Evolutionary conservation across 1,284 basidiomycete genomes (phyloP).

Genomic region (Ceratobasidium sp.): DNA sequence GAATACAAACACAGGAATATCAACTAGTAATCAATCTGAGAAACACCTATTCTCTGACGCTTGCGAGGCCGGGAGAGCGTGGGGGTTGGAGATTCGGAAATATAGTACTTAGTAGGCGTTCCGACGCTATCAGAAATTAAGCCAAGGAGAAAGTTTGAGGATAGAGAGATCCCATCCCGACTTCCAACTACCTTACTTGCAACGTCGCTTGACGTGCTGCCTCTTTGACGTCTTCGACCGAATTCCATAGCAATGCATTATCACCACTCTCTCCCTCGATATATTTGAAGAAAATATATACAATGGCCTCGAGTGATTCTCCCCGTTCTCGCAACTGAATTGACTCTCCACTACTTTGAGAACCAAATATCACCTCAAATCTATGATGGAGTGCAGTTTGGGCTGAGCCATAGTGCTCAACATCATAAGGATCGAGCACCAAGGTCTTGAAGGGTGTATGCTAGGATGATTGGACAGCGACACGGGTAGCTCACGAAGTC

Average conservation of each 20-base stretch:
- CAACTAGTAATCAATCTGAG: too few relatives aligned
- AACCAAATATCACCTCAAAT: slow-evolving; percentile 10
- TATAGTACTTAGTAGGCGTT: too few relatives aligned
- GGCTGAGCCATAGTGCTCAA: background rate
- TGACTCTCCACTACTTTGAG: background rate
- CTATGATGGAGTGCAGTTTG: slow-evolving; percentile 9
- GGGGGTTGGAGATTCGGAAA: too few relatives aligned
- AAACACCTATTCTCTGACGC: too few relatives aligned
- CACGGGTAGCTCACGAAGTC: background rate
- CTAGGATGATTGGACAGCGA: background rate
- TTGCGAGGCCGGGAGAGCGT: too few relatives aligned
- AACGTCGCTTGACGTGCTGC: background rate
- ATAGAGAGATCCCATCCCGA: background rate
- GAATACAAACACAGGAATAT: too few relatives aligned
- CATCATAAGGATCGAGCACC: background rate
- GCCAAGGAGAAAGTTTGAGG: too few relatives aligned
- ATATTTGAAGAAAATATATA: background rate
- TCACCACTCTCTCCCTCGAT: slow-evolving; percentile 8
- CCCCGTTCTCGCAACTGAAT: slow-evolving; percentile 7
- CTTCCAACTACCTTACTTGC: background rate
- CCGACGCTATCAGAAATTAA: too few relatives aligned
- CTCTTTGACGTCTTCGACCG: slow-evolving; percentile 10
- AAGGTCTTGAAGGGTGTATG: slow-evolving; percentile 8
- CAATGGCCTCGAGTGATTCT: background rate
- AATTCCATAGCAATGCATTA: slow-evolving; percentile 14